Conservation (phyloP, 2,329 filamentous ascomycete species). For the Lachnellula hyalina region DNA sequence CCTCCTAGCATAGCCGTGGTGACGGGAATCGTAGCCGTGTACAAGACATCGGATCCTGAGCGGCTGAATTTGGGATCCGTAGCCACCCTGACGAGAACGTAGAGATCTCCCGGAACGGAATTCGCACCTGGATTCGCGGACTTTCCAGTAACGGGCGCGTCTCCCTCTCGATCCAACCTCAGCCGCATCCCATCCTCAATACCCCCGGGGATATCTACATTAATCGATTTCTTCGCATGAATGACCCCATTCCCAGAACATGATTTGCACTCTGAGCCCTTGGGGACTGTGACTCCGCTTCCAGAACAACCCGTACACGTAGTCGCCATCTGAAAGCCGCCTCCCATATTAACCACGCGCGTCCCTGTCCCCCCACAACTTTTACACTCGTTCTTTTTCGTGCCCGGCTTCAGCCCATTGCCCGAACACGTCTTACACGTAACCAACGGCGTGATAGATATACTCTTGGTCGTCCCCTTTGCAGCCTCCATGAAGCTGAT, state of each 20-base stretch:
- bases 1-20: conserved; percentile 91
- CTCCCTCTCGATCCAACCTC: conserved; percentile 78
- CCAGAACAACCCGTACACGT: conserved; percentile 81
- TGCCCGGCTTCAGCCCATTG: conserved; percentile 76
- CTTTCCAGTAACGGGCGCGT: conserved; percentile 73
- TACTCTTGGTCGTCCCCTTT: conserved; percentile 84
- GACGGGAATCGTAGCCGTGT: conserved; percentile 85
- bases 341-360: conserved; percentile 81
- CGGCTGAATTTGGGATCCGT: conserved; percentile 86
- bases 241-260: conserved; percentile 82
- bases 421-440: conserved; percentile 80
- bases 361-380: conserved; percentile 82
- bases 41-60: conserved; percentile 81
- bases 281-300: conserved; percentile 68
- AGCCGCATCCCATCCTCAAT: conserved; percentile 96
- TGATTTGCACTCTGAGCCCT: conserved; percentile 71
- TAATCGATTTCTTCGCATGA: conserved; percentile 76
- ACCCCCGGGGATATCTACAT: conserved; percentile 87
- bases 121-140: conserved; percentile 56
- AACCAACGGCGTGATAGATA: conserved; percentile 75
- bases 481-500: conserved; percentile 96
- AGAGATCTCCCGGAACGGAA: conserved; percentile 79
- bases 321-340: conserved; percentile 92
- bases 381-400: conserved; percentile 67
- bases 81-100: conserved; percentile 85